phyloP scores from a whole-genome alignment of 2,329 filamentous ascomycete species.

The Amylocarpus encephaloides region DNA sequence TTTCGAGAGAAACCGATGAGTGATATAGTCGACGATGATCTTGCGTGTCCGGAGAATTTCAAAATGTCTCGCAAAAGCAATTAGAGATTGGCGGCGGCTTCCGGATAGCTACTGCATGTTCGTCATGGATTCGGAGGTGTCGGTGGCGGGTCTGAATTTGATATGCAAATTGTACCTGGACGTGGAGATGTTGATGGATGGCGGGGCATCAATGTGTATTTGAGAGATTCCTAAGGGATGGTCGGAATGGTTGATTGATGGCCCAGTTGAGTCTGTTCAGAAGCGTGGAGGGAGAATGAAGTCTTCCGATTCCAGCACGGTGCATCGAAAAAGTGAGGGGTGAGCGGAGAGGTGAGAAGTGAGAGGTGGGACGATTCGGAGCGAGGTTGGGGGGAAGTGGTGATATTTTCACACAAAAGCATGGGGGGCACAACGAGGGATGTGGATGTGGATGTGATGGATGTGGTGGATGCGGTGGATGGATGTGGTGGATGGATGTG shows the following conservation, averaged over 20 bases:
- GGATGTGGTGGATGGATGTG: too few relatives aligned
- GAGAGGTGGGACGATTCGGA: too few relatives aligned
- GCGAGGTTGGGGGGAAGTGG: too few relatives aligned
- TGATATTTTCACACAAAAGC: too few relatives aligned
- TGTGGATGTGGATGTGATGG: too few relatives aligned
- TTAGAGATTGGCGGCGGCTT: conserved; percentile 10
- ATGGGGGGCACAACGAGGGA: too few relatives aligned
- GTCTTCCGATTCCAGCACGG: too few relatives aligned
- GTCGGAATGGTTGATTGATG: too few relatives aligned
- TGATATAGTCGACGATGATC: conserved; percentile 1
- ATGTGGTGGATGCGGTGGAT: too few relatives aligned
- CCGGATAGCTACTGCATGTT: conserved; percentile 8
- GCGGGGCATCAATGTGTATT: conserved; percentile 14
- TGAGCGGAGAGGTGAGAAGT: neutral
- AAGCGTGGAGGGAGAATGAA: too few relatives aligned
- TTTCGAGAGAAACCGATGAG: neutral
- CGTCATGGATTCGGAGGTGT: conserved; percentile 14
- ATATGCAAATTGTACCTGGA: conserved; percentile 11
- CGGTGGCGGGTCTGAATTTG: conserved; percentile 9
- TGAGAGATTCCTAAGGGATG: too few relatives aligned
- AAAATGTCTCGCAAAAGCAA: conserved; percentile 7
- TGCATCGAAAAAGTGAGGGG: neutral
- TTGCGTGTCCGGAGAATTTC: conserved; percentile 3
- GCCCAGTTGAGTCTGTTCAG: too few relatives aligned
- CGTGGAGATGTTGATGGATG: conserved; percentile 13